Evolutionary conservation across 768 basidiomycete genomes (phyloP).

Genomic region (Tremella mesenterica): DNA sequence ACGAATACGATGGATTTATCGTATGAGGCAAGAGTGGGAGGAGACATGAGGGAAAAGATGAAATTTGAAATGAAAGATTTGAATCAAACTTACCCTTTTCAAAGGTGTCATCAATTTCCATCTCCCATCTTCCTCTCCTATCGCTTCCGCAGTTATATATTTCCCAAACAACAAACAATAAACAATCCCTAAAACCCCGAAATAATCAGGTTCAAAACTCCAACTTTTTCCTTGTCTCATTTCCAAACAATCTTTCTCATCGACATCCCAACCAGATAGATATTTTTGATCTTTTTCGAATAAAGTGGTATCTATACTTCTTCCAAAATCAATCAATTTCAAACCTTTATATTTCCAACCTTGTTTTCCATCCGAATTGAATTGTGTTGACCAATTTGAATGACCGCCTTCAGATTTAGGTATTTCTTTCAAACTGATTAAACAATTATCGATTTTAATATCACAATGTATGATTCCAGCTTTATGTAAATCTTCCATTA

Average conservation of each 20-base stretch:
- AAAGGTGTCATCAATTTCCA: constrained; percentile 29
- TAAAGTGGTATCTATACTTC: constrained; percentile 73
- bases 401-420: constrained; percentile 60
- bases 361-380: constrained; percentile 65
- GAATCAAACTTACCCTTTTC: constrained; percentile 35
- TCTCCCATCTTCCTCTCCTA: constrained; percentile 30
- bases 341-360: constrained; percentile 86
- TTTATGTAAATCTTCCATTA: constrained; percentile 71
- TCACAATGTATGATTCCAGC: constrained; percentile 92
- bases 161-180: constrained; percentile 96
- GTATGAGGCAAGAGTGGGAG: background rate
- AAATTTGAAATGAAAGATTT: background rate
- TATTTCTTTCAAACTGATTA: constrained; percentile 66
- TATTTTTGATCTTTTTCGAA: constrained; percentile 66
- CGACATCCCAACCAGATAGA: constrained; percentile 76
- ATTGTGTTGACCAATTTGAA: constrained; percentile 63
- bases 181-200: constrained; percentile 84
- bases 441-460: constrained; percentile 97
- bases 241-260: constrained; percentile 86
- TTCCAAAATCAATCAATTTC: constrained; percentile 94
- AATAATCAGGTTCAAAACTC: constrained; percentile 95
- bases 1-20: background rate
- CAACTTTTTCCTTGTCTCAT: constrained; percentile 72
- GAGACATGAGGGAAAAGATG: background rate
- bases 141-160: constrained; percentile 71